Conservation (phyloP, 2,329 filamentous ascomycete genomes). For the Talaromyces funiculosus region DNA sequence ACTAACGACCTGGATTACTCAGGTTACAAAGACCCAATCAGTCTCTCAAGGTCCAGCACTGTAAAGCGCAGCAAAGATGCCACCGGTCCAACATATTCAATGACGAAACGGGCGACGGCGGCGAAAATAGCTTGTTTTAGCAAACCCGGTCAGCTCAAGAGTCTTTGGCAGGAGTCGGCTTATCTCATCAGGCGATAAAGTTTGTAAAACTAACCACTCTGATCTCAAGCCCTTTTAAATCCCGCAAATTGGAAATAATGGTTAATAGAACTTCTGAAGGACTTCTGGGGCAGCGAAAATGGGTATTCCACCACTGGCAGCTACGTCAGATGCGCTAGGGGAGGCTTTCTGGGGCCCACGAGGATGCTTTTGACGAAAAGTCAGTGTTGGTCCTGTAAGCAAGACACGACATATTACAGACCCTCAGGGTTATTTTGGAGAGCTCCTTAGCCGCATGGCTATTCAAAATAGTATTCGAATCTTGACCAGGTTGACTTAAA, state of each 20-base stretch:
- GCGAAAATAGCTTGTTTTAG: background rate
- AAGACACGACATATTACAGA: background rate
- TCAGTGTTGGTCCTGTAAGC: background rate
- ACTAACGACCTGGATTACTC: background rate
- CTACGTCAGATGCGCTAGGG: background rate
- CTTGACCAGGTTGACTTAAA: background rate
- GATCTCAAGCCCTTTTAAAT: background rate
- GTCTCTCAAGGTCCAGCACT: background rate
- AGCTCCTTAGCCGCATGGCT: background rate
- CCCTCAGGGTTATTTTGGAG: no score
- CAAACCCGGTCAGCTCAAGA: background rate
- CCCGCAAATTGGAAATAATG: background rate
- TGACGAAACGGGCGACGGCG: background rate
- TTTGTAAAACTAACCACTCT: background rate
- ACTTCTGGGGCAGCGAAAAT: background rate
- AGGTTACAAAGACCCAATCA: background rate
- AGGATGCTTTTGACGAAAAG: background rate
- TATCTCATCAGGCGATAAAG: background rate
- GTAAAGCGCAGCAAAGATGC: background rate
- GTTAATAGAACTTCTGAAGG: no score
- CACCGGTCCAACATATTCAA: background rate
- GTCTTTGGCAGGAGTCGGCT: no score
- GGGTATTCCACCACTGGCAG: background rate
- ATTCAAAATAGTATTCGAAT: background rate
- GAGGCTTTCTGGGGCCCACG: no score